A percentile compares a stretch with the other conserved stretches of the same genome.
These are phyloP conservation scores for Sarocladium oryzae DNA, from an alignment of 2,329 filamentous ascomycete species.

Conservation along the genomic window DNA sequence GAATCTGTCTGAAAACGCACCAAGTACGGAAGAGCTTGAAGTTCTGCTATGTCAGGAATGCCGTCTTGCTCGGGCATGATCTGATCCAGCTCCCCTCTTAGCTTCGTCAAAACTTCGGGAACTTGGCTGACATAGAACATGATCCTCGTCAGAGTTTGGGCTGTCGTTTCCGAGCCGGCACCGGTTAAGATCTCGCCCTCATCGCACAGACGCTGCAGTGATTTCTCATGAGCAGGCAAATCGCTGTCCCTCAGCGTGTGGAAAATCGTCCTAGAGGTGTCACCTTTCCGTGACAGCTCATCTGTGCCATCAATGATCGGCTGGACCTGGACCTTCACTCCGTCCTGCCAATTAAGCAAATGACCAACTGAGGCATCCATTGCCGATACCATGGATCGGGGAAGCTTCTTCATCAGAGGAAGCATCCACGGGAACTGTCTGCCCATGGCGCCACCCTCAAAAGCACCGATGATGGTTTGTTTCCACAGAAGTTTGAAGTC, in stretches of 20 bases:
- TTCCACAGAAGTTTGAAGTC: constrained; percentile 19
- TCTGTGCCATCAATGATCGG: background rate
- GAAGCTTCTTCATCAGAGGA: constrained; percentile 15
- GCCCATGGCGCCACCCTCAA: constrained; percentile 13
- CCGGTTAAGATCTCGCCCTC: constrained; percentile 25
- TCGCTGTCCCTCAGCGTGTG: constrained; percentile 19
- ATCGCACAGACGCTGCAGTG: constrained; percentile 20
- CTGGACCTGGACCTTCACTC: constrained; percentile 11
- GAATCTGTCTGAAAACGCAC: constrained; percentile 5
- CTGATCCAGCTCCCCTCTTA: constrained; percentile 26
- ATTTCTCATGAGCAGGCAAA: constrained; percentile 29
- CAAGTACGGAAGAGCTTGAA: constrained; percentile 31
- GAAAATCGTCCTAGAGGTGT: constrained; percentile 20
- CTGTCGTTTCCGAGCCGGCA: constrained; percentile 32
- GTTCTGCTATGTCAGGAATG: constrained; percentile 14
- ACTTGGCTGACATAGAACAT: constrained; percentile 21
- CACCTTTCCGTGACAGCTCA: background rate
- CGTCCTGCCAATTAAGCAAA: constrained; percentile 13
- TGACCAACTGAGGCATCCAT: constrained; percentile 14
- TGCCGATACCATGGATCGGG: constrained; percentile 9
- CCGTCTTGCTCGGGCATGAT: constrained; percentile 9
- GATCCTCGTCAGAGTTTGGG: constrained; percentile 21
- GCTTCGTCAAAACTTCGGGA: constrained; percentile 19
- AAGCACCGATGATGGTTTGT: constrained; percentile 14
- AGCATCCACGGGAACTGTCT: constrained; percentile 16